Percentiles rank a stretch among this genome's conserved stretches.
Conservation (phyloP, 176 grass and related monocot genomes). For the Hordeum marinum region DNA sequence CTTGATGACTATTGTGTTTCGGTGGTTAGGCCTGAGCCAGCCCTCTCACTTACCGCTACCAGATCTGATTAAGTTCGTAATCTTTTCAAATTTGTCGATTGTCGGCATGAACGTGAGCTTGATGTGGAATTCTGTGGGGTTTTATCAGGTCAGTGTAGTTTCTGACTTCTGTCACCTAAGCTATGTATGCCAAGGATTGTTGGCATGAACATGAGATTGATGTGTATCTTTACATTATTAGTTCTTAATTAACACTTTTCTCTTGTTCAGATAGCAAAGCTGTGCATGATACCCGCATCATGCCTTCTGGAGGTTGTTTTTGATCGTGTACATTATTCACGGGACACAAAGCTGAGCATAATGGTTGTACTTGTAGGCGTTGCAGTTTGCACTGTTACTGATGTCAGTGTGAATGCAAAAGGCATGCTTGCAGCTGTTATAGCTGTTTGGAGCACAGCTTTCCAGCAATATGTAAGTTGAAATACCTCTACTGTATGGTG, state of each 20-base stretch:
- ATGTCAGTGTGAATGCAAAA: constrained; percentile 89
- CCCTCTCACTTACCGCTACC: constrained; percentile 69
- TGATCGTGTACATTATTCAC: constrained; percentile 79
- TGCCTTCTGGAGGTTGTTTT: constrained; percentile 94
- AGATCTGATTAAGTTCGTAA: constrained; percentile 75
- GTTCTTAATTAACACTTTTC: constrained; percentile 1
- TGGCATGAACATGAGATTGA: too few species aligned
- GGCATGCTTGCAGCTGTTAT: constrained; percentile 76
- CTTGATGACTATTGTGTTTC: constrained; percentile 75
- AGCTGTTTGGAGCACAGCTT: constrained; percentile 91
- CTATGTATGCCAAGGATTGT: neutral
- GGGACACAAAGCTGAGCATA: constrained; percentile 90
- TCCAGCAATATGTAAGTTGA: constrained; percentile 92
- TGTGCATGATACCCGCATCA: constrained; percentile 98
- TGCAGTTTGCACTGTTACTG: constrained; percentile 78
- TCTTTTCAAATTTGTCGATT: constrained; percentile 87
- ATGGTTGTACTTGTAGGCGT: constrained; percentile 77
- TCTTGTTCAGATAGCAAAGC: constrained; percentile 74
- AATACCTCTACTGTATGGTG: neutral
- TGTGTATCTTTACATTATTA: neutral
- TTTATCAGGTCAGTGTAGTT: constrained; percentile 70
- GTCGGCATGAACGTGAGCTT: constrained; percentile 95
- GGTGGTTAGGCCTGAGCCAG: constrained; percentile 78
- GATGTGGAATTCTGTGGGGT: constrained; percentile 98
- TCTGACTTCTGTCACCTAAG: neutral